Conservation (phyloP, 768 basidiomycete species). For the Favolaschia claudopus region DNA sequence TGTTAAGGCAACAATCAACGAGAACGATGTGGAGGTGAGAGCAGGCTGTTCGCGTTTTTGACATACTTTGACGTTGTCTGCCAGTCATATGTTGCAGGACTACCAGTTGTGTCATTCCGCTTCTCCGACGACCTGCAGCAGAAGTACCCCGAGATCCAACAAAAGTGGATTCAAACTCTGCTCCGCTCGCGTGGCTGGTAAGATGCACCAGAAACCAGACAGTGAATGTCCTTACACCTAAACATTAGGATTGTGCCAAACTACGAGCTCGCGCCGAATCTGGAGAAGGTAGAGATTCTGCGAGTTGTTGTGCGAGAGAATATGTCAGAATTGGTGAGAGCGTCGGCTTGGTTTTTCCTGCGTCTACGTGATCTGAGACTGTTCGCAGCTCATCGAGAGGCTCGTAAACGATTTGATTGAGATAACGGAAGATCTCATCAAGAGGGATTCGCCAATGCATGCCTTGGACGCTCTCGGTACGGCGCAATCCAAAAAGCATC, state of each 20-base stretch:
- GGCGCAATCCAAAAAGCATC: slow-evolving; percentile 32
- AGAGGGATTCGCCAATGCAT: slow-evolving; percentile 56
- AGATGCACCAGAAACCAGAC: slow-evolving; percentile 30
- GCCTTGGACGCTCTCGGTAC: slow-evolving; percentile 54
- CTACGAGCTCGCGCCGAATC: slow-evolving; percentile 59
- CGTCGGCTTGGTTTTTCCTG: slow-evolving; percentile 37
- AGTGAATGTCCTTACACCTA: not conserved
- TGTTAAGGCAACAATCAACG: slow-evolving; percentile 50
- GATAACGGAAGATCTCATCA: slow-evolving; percentile 64
- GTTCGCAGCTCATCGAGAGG: slow-evolving; percentile 65
- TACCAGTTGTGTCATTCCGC: slow-evolving; percentile 74
- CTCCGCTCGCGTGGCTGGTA: slow-evolving; percentile 63
- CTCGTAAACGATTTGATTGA: slow-evolving; percentile 77
- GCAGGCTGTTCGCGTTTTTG: not conserved
- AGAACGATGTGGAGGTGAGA: slow-evolving; percentile 65
- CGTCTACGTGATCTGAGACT: slow-evolving; percentile 60
- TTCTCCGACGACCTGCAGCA: slow-evolving; percentile 65
- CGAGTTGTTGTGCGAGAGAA: slow-evolving; percentile 72
- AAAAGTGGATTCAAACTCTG: slow-evolving; percentile 65
- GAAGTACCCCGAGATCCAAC: slow-evolving; percentile 64
- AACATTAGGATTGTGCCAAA: slow-evolving; percentile 56
- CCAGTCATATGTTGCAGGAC: slow-evolving; percentile 60
- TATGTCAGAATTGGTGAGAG: slow-evolving; percentile 57
- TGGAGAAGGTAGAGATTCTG: slow-evolving; percentile 64
- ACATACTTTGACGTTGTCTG: not conserved